phyloP scores from a whole-genome alignment of 345 rosid species.

The Syzygium aromaticum region DNA sequence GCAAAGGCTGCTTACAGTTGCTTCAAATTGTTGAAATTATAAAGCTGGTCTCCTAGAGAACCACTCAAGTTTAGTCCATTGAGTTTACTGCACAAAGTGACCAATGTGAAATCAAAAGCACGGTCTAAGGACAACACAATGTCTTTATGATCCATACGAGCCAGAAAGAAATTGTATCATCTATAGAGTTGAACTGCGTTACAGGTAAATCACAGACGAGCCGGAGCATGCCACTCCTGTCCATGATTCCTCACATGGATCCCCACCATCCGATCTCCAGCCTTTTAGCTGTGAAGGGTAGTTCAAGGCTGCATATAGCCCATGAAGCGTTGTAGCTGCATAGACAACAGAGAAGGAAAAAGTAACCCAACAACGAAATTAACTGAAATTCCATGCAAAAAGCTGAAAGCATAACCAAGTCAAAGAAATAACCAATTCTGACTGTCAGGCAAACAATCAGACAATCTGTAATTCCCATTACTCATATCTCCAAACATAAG shows the following conservation, averaged over 20 bases:
- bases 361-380: neutral
- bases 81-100: constrained; percentile 34
- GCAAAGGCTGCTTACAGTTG: constrained; percentile 42
- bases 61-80: constrained; percentile 58
- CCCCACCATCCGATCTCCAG: constrained; percentile 67
- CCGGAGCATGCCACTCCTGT: constrained; percentile 77
- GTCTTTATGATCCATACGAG: neutral
- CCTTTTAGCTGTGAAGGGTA: constrained; percentile 52
- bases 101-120: neutral
- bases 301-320: constrained; percentile 49
- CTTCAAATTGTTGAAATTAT: constrained; percentile 56
- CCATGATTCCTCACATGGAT: constrained; percentile 83
- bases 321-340: constrained; percentile 60
- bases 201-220: constrained; percentile 62
- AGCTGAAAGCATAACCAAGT: neutral
- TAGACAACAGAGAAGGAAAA: neutral
- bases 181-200: constrained; percentile 1
- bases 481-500: neutral
- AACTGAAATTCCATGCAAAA: neutral
- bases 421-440: neutral
- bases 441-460: neutral
- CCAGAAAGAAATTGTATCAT: neutral
- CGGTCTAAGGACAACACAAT: neutral
- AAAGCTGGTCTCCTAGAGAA: constrained; percentile 56
- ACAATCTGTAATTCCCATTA: neutral